Evolutionary conservation across 2,329 filamentous ascomycete genomes (phyloP), one percentile per base, ranked within the genome.

Genomic region (Trichoderma aggressivum): DNA sequence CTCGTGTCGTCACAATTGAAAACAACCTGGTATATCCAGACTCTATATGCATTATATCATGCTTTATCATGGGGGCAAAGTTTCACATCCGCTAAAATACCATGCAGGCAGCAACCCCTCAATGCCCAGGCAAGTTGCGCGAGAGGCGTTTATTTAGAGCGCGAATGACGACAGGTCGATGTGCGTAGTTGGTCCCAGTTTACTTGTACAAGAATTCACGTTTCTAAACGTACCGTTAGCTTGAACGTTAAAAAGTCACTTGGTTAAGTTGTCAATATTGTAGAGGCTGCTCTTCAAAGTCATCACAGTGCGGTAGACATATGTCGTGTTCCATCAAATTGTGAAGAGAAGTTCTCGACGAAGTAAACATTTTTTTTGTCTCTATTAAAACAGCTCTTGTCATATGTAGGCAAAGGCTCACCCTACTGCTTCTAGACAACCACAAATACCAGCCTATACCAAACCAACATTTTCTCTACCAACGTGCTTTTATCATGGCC

Each of bases 81-180:
- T 30, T 30, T 28, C 26, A 26, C 8, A 28, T 56, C 24, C 2
- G 26, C 26, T 18, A 30, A 18, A 7, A 56, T 30, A 18, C 7
- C 10, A 59, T 59, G 39, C 14, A 63, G 36, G 59, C 24, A 50
- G 5, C 28, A 50, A 50, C 61, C 61, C 61, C 61, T 63, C 61
- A 60, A 60, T 60, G 58, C 14, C 21, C 16, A 36, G 58, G 21
- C 58, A 67, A 43, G 12, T 12, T 50, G 61, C 61, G 61, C 39
- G 26, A 63, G 61, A 50, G 61, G 61, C 61, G 61, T 63, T 47
- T 14, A 28, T 32, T 32, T 63, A 63, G 39, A 63, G 39, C 26
- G 18, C 1, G 5, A 6, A 63, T 63, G 61, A 63, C 61, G 61
- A 63, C 61, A 63, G 21, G 39, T 7, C 4, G 26, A 2, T 30